A percentile compares a stretch with the other conserved stretches of the same genome.
Conservation (phyloP, 202 grass and related monocot species). For the Musa balbisiana region DNA sequence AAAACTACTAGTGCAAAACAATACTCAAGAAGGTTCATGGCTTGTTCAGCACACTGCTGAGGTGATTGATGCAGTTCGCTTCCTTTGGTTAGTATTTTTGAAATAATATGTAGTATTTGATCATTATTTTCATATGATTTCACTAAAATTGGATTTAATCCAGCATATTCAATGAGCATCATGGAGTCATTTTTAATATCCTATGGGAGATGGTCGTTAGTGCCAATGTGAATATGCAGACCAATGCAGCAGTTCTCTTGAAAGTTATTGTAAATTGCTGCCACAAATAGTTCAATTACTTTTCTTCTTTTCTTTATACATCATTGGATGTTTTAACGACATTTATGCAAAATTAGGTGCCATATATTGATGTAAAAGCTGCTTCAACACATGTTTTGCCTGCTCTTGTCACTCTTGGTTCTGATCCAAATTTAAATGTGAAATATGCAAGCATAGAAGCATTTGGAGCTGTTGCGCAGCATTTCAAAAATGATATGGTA, state of each 20-base stretch:
- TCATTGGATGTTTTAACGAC: constrained; percentile 9
- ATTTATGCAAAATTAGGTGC: constrained; percentile 46
- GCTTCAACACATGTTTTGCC: constrained; percentile 93
- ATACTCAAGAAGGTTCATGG: constrained; percentile 55
- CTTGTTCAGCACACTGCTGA: constrained; percentile 57
- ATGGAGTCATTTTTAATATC: constrained; percentile 71
- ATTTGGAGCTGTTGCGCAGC: constrained; percentile 90
- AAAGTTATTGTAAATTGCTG: constrained; percentile 73
- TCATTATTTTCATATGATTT: not conserved
- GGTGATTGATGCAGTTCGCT: constrained; percentile 71
- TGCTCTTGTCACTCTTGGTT: constrained; percentile 82
- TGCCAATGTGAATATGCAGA: constrained; percentile 60
- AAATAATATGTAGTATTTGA: not conserved
- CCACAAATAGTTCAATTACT: constrained; percentile 23
- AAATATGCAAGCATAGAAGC: constrained; percentile 97
- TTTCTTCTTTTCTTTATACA: constrained; percentile 3
- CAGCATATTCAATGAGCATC: constrained; percentile 89
- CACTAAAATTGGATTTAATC: constrained; percentile 19
- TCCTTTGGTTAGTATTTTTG: constrained; percentile 72
- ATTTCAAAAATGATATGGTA: constrained; percentile 96
- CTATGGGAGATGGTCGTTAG: constrained; percentile 99
- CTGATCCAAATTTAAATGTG: constrained; percentile 80
- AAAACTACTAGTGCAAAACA: constrained; percentile 74
- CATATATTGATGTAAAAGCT: constrained; percentile 60
- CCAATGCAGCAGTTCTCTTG: constrained; percentile 70